These are phyloP conservation scores for Wickerhamomyces xylosicus DNA, from an alignment of 805 yeast genomes.

Conservation along the genomic window DNA sequence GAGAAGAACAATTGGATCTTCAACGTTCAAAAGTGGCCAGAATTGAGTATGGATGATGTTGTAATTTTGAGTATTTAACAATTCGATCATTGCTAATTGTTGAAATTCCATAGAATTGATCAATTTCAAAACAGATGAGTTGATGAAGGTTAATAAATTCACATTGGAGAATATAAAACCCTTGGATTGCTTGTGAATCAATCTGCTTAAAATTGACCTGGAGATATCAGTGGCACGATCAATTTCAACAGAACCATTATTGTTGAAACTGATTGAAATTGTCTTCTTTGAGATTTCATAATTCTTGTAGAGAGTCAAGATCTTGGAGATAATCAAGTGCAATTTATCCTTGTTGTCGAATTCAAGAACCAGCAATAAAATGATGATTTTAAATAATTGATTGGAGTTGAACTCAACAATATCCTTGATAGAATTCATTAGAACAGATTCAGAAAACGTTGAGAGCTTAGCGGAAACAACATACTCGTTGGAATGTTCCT, in stretches of 20 bases:
- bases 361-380: slow-evolving; percentile 27
- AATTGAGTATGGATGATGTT: slow-evolving; percentile 10
- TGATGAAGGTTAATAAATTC: slow-evolving; percentile 7
- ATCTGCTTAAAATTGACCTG: slow-evolving; percentile 7
- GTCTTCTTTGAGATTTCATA: slow-evolving; percentile 11
- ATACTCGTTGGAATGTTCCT: slow-evolving; percentile 4
- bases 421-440: slow-evolving; percentile 21
- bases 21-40: slow-evolving; percentile 7
- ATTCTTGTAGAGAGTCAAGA: slow-evolving; percentile 11
- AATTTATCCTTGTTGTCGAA: slow-evolving; percentile 21
- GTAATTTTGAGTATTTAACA: slow-evolving; percentile 8
- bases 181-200: slow-evolving; percentile 6
- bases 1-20: slow-evolving; percentile 12
- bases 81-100: slow-evolving; percentile 2
- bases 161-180: slow-evolving; percentile 10
- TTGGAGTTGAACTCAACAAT: slow-evolving; percentile 20
- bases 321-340: slow-evolving; percentile 8
- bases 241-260: slow-evolving; percentile 8
- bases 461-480: slow-evolving; percentile 8
- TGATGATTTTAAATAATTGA: slow-evolving; percentile 22
- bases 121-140: slow-evolving; percentile 10
- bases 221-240: slow-evolving; percentile 8
- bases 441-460: slow-evolving; percentile 12
- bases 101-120: slow-evolving; percentile 12
- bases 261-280: slow-evolving; percentile 9